Percentiles rank a stretch among this genome's conserved stretches.
Evolutionary conservation across 371 early-diverging fungal genomes (phyloP).

Genomic region (Actinomortierella wolfii): DNA sequence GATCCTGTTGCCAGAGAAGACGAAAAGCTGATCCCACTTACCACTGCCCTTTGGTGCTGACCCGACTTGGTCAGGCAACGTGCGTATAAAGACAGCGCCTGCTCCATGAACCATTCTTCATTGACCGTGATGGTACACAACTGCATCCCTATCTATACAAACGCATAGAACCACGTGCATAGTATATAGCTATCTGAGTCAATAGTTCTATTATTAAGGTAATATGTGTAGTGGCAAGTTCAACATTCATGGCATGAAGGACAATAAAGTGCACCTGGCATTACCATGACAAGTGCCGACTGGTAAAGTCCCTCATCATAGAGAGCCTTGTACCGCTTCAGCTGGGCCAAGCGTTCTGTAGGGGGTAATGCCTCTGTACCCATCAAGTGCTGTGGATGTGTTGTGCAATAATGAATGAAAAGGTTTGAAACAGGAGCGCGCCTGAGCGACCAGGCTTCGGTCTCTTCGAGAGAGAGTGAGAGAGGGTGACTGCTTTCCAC

Average conservation of each 20-base stretch:
- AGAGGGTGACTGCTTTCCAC: too few relatives aligned
- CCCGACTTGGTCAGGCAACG: conserved; percentile 18
- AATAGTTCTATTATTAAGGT: neutral
- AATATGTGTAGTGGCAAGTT: too few relatives aligned
- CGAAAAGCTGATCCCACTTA: too few relatives aligned
- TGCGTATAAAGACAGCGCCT: conserved; percentile 20
- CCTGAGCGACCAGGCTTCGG: too few relatives aligned
- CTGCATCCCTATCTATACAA: conserved; percentile 21
- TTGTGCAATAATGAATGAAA: too few relatives aligned
- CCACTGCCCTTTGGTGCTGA: conserved; percentile 21
- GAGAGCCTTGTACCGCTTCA: conserved; percentile 10
- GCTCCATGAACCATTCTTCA: conserved; percentile 25
- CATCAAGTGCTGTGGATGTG: conserved; percentile 10
- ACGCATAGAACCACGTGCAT: neutral
- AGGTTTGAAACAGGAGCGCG: too few relatives aligned
- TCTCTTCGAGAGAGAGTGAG: too few relatives aligned
- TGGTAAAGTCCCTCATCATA: conserved; percentile 22
- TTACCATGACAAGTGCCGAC: conserved; percentile 35
- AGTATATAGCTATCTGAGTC: neutral
- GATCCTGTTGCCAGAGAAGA: too few relatives aligned
- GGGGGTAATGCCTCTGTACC: conserved; percentile 10
- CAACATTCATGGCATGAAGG: too few relatives aligned
- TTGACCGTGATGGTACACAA: conserved; percentile 16
- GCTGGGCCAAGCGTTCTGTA: conserved; percentile 23
- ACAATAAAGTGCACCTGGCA: too few relatives aligned